Evolutionary conservation across 345 rosid genomes (phyloP).

Genomic region (Clausena lansium): DNA sequence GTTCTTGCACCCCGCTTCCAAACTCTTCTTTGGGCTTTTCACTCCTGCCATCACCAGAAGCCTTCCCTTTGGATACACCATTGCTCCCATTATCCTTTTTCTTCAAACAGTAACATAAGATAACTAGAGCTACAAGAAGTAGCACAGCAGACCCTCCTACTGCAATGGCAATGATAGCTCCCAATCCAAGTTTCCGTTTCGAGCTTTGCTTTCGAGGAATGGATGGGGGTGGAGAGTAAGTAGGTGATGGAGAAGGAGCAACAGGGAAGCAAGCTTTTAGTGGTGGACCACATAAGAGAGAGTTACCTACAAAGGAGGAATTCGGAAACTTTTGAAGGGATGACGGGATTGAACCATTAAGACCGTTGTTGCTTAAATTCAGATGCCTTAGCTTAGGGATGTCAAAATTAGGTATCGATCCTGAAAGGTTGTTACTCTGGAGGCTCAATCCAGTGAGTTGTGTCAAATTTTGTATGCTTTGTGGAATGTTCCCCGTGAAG

Average conservation of each 20-base stretch:
- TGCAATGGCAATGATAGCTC: slow-evolving; percentile 59
- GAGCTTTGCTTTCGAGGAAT: slow-evolving; percentile 43
- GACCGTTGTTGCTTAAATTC: slow-evolving; percentile 70
- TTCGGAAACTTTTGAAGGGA: slow-evolving; percentile 60
- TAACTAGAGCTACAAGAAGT: slow-evolving; percentile 40
- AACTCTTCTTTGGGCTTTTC: slow-evolving; percentile 78
- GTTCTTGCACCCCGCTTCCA: slow-evolving; percentile 79
- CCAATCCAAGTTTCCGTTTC: slow-evolving; percentile 48
- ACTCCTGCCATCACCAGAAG: slow-evolving; percentile 39
- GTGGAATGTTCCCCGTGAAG: slow-evolving; percentile 55
- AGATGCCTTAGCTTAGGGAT: slow-evolving; percentile 43
- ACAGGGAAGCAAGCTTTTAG: slow-evolving; percentile 41
- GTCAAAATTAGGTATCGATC: slow-evolving; percentile 53
- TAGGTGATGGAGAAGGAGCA: slow-evolving; percentile 49
- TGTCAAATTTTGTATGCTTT: slow-evolving; percentile 43
- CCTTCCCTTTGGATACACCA: slow-evolving; percentile 48
- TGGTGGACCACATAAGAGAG: slow-evolving; percentile 63
- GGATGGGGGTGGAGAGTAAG: slow-evolving; percentile 36
- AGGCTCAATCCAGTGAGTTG: slow-evolving; percentile 51
- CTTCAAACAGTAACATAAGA: slow-evolving; percentile 62
- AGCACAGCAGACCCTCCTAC: slow-evolving; percentile 56
- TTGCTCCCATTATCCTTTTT: slow-evolving; percentile 49
- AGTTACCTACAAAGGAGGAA: slow-evolving; percentile 73
- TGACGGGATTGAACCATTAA: slow-evolving; percentile 66
- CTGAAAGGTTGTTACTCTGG: slow-evolving; percentile 58